phyloP scores from a whole-genome alignment of 805 yeast species.

The Hagleromyces aurorensis region DNA sequence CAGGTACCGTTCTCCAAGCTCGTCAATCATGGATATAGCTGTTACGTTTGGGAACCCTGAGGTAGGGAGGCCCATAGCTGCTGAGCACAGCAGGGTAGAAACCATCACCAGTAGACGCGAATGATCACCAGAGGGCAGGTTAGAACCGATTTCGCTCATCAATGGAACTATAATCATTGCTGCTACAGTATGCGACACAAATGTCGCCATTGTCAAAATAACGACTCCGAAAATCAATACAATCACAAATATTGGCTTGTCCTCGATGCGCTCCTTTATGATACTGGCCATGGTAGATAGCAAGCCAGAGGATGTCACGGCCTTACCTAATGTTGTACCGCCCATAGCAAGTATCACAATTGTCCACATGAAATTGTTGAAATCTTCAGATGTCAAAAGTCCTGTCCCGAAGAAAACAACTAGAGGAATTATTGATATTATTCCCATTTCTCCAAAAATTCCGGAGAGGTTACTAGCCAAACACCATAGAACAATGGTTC shows the following conservation, averaged over 20 bases:
- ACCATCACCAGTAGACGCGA: constrained; percentile 72
- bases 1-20: constrained; percentile 82
- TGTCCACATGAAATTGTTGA: constrained; percentile 95
- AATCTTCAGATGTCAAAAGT: constrained; percentile 76
- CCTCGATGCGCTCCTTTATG: constrained; percentile 60
- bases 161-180: constrained; percentile 89
- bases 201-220: constrained; percentile 80
- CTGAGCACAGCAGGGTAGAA: constrained; percentile 66
- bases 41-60: constrained; percentile 98
- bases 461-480: constrained; percentile 65
- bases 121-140: constrained; percentile 64
- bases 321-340: constrained; percentile 91
- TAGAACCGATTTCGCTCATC: constrained; percentile 80
- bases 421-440: constrained; percentile 82
- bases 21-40: constrained; percentile 91
- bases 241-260: constrained; percentile 63
- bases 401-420: constrained; percentile 93
- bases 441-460: constrained; percentile 92
- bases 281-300: constrained; percentile 65
- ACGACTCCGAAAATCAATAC: constrained; percentile 73
- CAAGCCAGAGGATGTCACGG: constrained; percentile 86
- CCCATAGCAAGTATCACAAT: constrained; percentile 97
- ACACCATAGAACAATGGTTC: constrained; percentile 86
- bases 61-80: constrained; percentile 97
- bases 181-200: constrained; percentile 95